Evolutionary conservation across 495 filamentous ascomycete species (phyloP), one percentile per base, ranked within the genome.

Genomic region (Apiosordaria backusii): DNA sequence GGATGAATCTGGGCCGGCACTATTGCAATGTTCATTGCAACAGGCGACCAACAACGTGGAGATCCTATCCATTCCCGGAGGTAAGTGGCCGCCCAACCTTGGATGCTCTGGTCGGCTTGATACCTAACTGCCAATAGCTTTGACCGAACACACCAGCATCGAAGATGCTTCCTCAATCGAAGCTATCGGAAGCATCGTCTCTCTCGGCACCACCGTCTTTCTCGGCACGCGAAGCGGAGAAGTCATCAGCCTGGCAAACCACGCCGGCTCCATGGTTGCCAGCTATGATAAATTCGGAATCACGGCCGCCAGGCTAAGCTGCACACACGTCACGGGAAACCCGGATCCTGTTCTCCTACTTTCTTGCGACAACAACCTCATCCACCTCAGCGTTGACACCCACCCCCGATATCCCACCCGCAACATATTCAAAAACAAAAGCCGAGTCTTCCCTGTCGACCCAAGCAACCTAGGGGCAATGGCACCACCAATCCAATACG

Each of bases 161-260:
- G 50, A 24, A 4, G 18, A 23, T 2, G 5, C n/a, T 4, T 57
- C 64, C 13, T 21, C 50, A 15, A 64, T 76, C 7, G 75, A 77
- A 57, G 72, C 75, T 15, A 70, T 81, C 21, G 77, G 72, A 21
- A 81, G 76, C 65, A 77, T 81, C 26, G 69, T 71, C 18, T 64
- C 66, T 9, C 60, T 50, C 27, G 59, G 61, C 62, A 63, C 40
- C 59, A 59, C 29, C 13, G 65, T 83, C 13, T 26, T 78, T 6
- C 62, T 77, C 3, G 81, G 81, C 18, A 81, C 80, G n/a, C 74
- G 79, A 22, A 73, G 76, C 60, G 81, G 81, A 3, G 75, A 81
- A 13, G 74, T 84, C n/a, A 67, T 83, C 40, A 79, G 71, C 10
- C 53, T 80, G 40, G 65, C 50, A 9, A 22, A 64, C 10, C n/a